A percentile compares a stretch with the other conserved stretches of the same genome.
Conservation (phyloP, 305 asterid species). For the Fraxinus sp. region DNA sequence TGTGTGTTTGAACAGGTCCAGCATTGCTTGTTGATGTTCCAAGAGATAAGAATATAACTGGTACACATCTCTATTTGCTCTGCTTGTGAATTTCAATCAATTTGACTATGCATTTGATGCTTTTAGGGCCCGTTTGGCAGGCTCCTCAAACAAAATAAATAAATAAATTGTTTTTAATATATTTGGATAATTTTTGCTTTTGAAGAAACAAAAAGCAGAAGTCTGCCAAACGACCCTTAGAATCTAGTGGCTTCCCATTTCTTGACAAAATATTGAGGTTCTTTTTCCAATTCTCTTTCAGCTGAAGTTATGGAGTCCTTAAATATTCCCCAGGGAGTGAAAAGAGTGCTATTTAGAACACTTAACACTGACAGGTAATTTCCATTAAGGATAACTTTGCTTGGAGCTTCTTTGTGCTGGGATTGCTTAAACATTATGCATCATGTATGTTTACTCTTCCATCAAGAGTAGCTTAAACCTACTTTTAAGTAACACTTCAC, state of each 20-base stretch:
- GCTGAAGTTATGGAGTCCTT: constrained; percentile 92
- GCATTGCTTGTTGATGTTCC: constrained; percentile 91
- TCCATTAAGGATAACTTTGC: constrained; percentile 1
- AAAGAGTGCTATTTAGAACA: constrained; percentile 89
- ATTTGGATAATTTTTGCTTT: too few species aligned
- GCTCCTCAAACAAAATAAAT: too few species aligned
- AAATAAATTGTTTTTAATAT: too few species aligned
- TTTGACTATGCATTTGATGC: background rate
- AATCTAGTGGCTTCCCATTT: background rate
- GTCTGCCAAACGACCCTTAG: background rate
- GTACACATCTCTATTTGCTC: constrained; percentile 31
- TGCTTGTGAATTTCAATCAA: background rate
- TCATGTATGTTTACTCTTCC: background rate
- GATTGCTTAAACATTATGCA: constrained; percentile 1
- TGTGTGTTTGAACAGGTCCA: constrained; percentile 54
- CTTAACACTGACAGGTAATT: constrained; percentile 89
- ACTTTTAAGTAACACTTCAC: background rate
- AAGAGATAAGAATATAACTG: constrained; percentile 84
- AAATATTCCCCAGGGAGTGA: constrained; percentile 81
- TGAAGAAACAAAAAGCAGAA: background rate
- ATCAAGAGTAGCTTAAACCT: background rate
- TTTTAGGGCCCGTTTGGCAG: background rate
- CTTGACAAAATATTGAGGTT: background rate
- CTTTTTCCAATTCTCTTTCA: constrained; percentile 31
- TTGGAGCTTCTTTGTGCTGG: background rate